A percentile compares a stretch with the other conserved stretches of the same genome.
Evolutionary conservation across 2,329 filamentous ascomycete genomes (phyloP).

Genomic region (Fusarium secorum): DNA sequence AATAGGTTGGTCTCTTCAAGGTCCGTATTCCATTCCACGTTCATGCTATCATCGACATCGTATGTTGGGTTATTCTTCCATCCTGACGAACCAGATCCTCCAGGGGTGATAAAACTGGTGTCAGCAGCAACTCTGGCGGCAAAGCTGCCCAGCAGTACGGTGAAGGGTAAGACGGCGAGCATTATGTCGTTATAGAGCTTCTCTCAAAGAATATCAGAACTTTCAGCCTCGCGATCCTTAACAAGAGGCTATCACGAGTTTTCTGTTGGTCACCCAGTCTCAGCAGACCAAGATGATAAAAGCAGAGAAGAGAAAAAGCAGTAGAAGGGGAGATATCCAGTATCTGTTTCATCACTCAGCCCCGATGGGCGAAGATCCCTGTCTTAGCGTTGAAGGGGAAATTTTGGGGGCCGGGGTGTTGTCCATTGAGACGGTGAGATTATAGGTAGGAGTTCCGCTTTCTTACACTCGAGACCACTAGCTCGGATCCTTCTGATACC

Average conservation of each 20-base stretch:
- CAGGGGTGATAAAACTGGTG: conserved; percentile 23
- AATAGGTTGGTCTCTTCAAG: conserved; percentile 28
- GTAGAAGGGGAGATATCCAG: not conserved
- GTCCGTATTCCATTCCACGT: conserved; percentile 37
- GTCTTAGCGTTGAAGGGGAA: conserved; percentile 14
- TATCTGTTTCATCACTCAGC: conserved; percentile 26
- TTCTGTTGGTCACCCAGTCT: not conserved
- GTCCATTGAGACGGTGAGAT: conserved; percentile 12
- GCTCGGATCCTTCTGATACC: conserved; percentile 11
- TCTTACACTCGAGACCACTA: not conserved
- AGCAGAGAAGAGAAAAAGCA: not conserved
- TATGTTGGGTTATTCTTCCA: conserved; percentile 40
- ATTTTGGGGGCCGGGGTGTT: conserved; percentile 1
- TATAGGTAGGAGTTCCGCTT: not conserved
- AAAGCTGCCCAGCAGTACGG: conserved; percentile 11
- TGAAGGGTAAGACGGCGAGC: conserved; percentile 9
- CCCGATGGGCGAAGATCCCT: conserved; percentile 18
- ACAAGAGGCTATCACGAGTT: not conserved
- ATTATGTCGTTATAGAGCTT: not conserved
- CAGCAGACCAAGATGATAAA: not conserved
- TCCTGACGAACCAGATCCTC: conserved; percentile 20
- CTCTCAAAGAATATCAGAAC: not conserved
- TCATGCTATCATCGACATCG: conserved; percentile 31
- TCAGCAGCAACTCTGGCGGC: conserved; percentile 1
- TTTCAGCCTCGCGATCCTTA: not conserved